Conservation (phyloP, 495 filamentous ascomycete genomes). For the Glonium stellatum region DNA sequence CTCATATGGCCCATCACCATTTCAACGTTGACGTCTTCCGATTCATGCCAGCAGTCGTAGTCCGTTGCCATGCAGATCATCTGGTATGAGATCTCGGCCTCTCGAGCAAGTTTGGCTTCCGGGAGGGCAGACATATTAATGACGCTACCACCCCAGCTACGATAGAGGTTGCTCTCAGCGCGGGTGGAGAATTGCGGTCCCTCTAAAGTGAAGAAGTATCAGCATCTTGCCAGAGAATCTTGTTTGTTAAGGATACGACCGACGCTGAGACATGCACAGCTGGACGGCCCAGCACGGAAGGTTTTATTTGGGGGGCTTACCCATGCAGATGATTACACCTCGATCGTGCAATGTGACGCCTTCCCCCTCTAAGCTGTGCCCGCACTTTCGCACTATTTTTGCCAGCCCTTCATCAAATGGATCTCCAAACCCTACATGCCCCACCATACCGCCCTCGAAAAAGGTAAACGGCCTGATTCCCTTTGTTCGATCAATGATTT, state of each 20-base stretch:
- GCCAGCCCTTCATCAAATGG: constrained; percentile 80
- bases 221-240: too few relatives aligned
- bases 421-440: constrained; percentile 91
- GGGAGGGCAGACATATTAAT: constrained; percentile 99
- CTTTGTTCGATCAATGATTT: constrained; percentile 97
- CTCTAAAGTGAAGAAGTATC: constrained; percentile 40
- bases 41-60: constrained; percentile 90
- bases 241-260: too few relatives aligned
- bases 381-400: constrained; percentile 62
- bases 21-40: constrained; percentile 72
- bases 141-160: constrained; percentile 77
- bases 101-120: constrained; percentile 89
- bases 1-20: constrained; percentile 98
- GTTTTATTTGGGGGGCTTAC: too few relatives aligned
- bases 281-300: too few relatives aligned
- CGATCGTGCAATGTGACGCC: constrained; percentile 68
- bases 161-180: constrained; percentile 90
- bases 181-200: constrained; percentile 97
- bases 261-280: too few relatives aligned
- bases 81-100: constrained; percentile 94
- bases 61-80: constrained; percentile 99
- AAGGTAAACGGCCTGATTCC: constrained; percentile 80
- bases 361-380: constrained; percentile 68
- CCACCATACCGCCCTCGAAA: constrained; percentile 89
- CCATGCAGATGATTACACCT: constrained; percentile 86